These are phyloP conservation scores for Meredithiella fracta DNA, from an alignment of 2,329 filamentous ascomycete genomes.

Conservation along the genomic window DNA sequence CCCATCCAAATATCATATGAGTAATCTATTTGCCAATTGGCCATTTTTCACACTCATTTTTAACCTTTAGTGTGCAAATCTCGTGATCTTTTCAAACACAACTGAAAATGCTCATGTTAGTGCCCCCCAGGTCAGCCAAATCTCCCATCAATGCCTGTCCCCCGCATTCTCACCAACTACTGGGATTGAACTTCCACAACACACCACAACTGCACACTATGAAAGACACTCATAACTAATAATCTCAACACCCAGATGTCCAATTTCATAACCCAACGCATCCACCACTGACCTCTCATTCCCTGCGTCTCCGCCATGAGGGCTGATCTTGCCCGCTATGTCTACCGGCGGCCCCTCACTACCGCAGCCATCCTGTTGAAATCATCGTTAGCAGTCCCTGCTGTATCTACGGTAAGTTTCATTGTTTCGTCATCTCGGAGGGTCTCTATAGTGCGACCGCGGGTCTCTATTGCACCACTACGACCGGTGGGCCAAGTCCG, in stretches of 20 bases:
- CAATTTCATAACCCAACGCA: too few species aligned
- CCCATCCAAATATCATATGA: neutral
- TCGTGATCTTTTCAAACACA: neutral
- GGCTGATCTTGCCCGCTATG: conserved; percentile 29
- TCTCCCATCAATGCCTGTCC: neutral
- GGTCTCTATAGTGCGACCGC: neutral
- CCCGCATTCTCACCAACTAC: neutral
- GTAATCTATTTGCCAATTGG: neutral
- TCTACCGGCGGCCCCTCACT: conserved; percentile 22
- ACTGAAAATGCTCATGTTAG: neutral
- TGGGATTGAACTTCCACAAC: neutral
- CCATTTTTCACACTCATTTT: neutral
- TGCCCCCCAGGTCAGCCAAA: neutral
- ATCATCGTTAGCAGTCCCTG: conserved; percentile 20
- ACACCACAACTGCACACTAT: too few species aligned
- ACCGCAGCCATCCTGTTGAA: neutral
- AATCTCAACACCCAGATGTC: too few species aligned
- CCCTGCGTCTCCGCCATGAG: conserved; percentile 24
- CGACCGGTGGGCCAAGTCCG: neutral
- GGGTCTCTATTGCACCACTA: neutral
- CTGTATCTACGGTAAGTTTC: neutral
- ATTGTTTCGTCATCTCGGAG: neutral
- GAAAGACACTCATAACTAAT: too few species aligned
- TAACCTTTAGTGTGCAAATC: neutral
- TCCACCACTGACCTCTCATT: too few species aligned